Evolutionary conservation across 768 basidiomycete genomes (phyloP).

Genomic region (Naganishia vaughanmartiniae): DNA sequence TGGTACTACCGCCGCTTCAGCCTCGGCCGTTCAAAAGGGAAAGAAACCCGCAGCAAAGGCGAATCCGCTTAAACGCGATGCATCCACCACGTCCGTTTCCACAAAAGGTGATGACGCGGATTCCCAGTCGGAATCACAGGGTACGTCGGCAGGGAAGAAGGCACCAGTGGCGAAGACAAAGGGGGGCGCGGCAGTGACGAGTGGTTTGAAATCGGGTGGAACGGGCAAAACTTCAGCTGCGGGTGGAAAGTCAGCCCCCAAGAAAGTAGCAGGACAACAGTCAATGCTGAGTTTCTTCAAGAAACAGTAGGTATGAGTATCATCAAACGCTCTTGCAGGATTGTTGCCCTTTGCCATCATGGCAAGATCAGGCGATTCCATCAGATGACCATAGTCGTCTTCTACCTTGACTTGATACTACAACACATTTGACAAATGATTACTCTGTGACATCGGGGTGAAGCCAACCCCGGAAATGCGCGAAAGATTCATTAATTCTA

Average conservation of each 20-base stretch:
- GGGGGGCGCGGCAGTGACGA: neutral
- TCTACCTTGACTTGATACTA: neutral
- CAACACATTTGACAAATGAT: constrained; percentile 7
- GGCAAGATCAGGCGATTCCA: constrained; percentile 5
- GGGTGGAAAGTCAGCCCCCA: constrained; percentile 12
- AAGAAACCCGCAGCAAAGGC: neutral
- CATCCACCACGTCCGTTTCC: constrained; percentile 20
- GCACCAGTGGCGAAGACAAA: constrained; percentile 19
- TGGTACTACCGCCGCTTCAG: constrained; percentile 4
- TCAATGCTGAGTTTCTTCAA: constrained; percentile 27
- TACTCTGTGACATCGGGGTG: constrained; percentile 1
- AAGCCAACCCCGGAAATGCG: neutral
- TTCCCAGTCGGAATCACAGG: constrained; percentile 7
- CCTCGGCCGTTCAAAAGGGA: neutral
- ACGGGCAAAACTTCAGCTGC: constrained; percentile 5
- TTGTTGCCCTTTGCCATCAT: neutral
- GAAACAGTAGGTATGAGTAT: constrained; percentile 3
- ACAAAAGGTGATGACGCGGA: constrained; percentile 19
- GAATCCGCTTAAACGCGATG: constrained; percentile 13
- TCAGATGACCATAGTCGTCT: neutral
- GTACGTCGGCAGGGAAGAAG: constrained; percentile 2
- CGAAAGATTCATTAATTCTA: constrained; percentile 5
- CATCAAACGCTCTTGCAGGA: neutral
- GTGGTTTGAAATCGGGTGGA: constrained; percentile 10
- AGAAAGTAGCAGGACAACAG: constrained; percentile 22